Conservation (phyloP, 176 grass and related monocot species). For the Ananas comosus region DNA sequence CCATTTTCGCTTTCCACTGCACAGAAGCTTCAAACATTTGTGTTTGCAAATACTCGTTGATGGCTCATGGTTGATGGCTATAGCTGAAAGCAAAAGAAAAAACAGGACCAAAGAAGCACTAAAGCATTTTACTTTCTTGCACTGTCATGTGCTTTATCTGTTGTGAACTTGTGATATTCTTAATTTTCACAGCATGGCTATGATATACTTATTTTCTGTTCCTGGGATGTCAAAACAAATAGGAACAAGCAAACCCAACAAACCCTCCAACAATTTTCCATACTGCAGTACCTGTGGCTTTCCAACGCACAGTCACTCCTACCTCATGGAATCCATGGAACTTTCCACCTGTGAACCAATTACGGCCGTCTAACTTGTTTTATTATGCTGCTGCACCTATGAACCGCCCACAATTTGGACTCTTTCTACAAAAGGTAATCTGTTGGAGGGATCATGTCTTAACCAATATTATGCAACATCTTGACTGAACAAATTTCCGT, state of each 20-base stretch:
- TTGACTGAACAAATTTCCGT: background rate
- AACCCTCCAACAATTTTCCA: conserved; percentile 3
- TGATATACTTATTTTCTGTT: background rate
- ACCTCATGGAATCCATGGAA: conserved; percentile 1
- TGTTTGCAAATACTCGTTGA: no score
- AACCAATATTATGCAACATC: background rate
- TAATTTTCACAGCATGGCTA: background rate
- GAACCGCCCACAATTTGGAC: conserved; percentile 2
- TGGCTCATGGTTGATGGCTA: no score
- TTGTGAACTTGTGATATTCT: background rate
- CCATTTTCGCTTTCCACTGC: no score
- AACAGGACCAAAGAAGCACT: background rate
- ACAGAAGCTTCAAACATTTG: no score
- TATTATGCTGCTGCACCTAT: conserved; percentile 11
- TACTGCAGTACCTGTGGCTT: background rate
- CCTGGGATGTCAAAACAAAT: background rate
- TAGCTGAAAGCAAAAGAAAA: no score
- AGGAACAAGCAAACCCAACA: conserved; percentile 1
- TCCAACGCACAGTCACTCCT: background rate
- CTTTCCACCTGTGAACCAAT: conserved; percentile 8
- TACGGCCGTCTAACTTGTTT: conserved; percentile 5
- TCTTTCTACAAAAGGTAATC: conserved; percentile 4
- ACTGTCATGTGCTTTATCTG: background rate
- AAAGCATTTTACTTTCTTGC: background rate
- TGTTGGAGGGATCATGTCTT: background rate